Percentiles rank a stretch among this genome's conserved stretches.
phyloP scores from a whole-genome alignment of 139 green algal genomes.

The Chlamydomonas incerta region DNA sequence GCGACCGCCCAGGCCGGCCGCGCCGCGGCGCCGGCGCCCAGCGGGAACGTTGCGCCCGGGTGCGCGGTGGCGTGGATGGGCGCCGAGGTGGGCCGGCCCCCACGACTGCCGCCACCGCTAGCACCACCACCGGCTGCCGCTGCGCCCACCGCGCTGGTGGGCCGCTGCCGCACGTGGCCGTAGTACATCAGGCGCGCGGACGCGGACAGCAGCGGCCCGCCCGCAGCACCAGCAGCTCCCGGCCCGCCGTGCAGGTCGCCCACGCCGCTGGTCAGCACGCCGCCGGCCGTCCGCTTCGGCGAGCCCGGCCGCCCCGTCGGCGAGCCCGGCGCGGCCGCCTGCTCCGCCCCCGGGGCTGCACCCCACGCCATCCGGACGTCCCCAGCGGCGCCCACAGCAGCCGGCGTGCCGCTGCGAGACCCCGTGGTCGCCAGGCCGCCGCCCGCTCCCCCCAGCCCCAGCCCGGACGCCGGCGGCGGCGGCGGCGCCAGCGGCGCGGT shows the following conservation, averaged over 20 bases:
- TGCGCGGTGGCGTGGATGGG: background rate
- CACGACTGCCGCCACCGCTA: background rate
- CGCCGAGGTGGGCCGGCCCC: background rate
- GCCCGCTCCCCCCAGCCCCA: background rate
- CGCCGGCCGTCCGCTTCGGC: too few relatives aligned
- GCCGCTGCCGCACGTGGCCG: background rate
- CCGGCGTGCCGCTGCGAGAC: background rate
- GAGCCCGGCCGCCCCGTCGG: too few relatives aligned
- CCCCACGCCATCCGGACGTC: too few relatives aligned
- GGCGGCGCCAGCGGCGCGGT: background rate
- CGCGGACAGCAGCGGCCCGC: background rate
- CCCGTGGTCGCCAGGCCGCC: background rate
- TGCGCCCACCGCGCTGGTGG: background rate
- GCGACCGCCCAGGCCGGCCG: too few relatives aligned
- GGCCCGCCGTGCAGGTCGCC: too few relatives aligned
- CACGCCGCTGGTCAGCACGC: too few relatives aligned
- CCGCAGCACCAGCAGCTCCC: background rate
- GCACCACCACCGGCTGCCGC: background rate
- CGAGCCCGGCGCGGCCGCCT: too few relatives aligned
- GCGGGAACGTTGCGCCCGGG: background rate
- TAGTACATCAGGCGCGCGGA: conserved; percentile 24
- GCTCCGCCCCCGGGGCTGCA: too few relatives aligned
- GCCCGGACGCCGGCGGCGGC: background rate
- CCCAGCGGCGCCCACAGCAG: too few relatives aligned
- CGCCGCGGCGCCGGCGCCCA: background rate